These are phyloP conservation scores for Aspergillus sp. DNA, from an alignment of 2,329 filamentous ascomycete genomes.

Conservation along the genomic window DNA sequence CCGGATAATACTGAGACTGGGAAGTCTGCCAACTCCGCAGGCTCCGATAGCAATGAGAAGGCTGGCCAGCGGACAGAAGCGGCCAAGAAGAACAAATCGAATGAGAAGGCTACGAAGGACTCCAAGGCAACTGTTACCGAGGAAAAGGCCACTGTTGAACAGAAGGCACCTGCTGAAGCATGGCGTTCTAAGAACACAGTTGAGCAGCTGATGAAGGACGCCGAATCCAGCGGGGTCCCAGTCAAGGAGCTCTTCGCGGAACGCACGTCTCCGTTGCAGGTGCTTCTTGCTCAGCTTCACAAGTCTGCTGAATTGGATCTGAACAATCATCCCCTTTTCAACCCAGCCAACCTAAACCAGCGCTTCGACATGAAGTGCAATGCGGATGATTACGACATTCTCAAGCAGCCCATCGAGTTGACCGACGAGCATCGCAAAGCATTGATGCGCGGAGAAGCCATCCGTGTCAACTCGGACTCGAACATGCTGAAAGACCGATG, in stretches of 20 bases:
- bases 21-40: slow-evolving; percentile 20
- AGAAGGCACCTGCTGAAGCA: slow-evolving; percentile 28
- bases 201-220: slow-evolving; percentile 42
- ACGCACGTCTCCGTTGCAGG: slow-evolving; percentile 40
- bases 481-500: slow-evolving; percentile 44
- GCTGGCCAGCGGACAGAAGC: slow-evolving; percentile 16
- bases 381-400: slow-evolving; percentile 41
- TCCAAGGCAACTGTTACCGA: slow-evolving; percentile 20
- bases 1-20: slow-evolving; percentile 18
- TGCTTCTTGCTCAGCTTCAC: slow-evolving; percentile 43
- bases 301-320: slow-evolving; percentile 39
- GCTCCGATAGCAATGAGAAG: slow-evolving; percentile 23
- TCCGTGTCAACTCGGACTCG: slow-evolving; percentile 40
- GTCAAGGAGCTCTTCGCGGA: slow-evolving; percentile 46
- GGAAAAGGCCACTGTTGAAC: slow-evolving; percentile 22
- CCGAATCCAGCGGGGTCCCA: slow-evolving; percentile 34
- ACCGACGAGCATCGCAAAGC: slow-evolving; percentile 46
- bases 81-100: slow-evolving; percentile 27
- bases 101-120: slow-evolving; percentile 28
- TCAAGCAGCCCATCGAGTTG: slow-evolving; percentile 43
- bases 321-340: slow-evolving; percentile 43
- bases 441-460: slow-evolving; percentile 43
- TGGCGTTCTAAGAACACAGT: slow-evolving; percentile 45
- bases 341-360: slow-evolving; percentile 43
- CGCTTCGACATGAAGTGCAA: slow-evolving; percentile 46